Conservation (phyloP, 148 eudicot genomes). For the Arbutus unedo region DNA sequence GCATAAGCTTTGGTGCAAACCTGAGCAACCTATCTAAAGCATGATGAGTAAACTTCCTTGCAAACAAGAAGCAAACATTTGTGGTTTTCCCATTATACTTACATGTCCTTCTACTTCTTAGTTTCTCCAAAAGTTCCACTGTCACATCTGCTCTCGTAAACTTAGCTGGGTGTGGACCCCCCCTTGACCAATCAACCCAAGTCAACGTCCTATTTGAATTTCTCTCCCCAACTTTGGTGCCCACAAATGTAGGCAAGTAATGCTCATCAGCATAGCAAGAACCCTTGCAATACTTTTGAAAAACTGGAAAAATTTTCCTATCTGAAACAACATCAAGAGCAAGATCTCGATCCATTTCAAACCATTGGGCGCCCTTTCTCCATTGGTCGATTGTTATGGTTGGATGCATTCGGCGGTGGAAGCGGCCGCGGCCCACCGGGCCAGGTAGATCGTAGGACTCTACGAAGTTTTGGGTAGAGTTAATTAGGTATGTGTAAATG, state of each 20-base stretch:
- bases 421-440: conserved; percentile 42
- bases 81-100: conserved; percentile 35
- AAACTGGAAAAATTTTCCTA: conserved; percentile 18
- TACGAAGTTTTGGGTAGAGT: conserved; percentile 36
- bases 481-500: conserved; percentile 45
- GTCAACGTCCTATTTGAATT: conserved; percentile 44
- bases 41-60: conserved; percentile 54
- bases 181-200: conserved; percentile 49
- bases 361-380: conserved; percentile 69
- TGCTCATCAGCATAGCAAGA: conserved; percentile 62
- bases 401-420: conserved; percentile 40
- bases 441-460: conserved; percentile 43
- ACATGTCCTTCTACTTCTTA: conserved; percentile 38
- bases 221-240: conserved; percentile 21
- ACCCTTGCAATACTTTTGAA: conserved; percentile 39
- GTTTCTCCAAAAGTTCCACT: conserved; percentile 31
- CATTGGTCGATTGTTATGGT: conserved; percentile 35
- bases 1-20: conserved; percentile 46
- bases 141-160: conserved; percentile 27
- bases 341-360: conserved; percentile 41
- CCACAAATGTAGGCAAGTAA: conserved; percentile 49
- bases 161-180: conserved; percentile 37
- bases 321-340: conserved; percentile 48
- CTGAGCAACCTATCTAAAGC: conserved; percentile 48
- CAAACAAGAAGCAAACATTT: conserved; percentile 55